Percentiles rank a stretch among this genome's conserved stretches.
These are phyloP conservation scores for Skeletonema grethae DNA, from an alignment of 108 stramenopile species.

Conservation along the genomic window DNA sequence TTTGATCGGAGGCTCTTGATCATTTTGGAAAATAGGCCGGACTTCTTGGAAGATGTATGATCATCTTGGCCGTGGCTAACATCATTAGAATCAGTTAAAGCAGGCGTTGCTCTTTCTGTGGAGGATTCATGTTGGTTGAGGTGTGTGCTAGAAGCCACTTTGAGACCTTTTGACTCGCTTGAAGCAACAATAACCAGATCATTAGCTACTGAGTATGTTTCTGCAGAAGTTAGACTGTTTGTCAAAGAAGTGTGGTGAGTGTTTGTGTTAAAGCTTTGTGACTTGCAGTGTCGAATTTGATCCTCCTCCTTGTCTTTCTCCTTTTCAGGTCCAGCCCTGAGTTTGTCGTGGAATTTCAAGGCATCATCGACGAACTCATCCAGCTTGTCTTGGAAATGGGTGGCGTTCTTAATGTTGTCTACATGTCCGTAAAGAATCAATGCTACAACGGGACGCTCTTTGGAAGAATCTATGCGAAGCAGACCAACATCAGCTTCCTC, in stretches of 20 bases:
- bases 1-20: conserved; percentile 27
- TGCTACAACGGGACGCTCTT: conserved; percentile 26
- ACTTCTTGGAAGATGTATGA: conserved; percentile 13
- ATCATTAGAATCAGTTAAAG: background rate
- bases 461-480: conserved; percentile 38
- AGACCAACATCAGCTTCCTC: conserved; percentile 17
- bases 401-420: conserved; percentile 8
- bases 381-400: conserved; percentile 32
- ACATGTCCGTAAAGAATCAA: conserved; percentile 38
- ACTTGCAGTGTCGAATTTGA: background rate
- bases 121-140: background rate
- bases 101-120: conserved; percentile 3
- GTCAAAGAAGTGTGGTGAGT: background rate
- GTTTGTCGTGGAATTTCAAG: conserved; percentile 23
- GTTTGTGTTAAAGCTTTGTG: background rate
- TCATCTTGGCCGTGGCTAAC: background rate
- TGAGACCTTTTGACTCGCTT: background rate
- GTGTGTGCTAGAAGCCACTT: background rate
- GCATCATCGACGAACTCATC: conserved; percentile 47
- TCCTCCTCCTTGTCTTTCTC: background rate
- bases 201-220: too few relatives aligned
- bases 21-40: conserved; percentile 32
- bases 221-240: background rate
- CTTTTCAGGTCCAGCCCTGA: conserved; percentile 12
- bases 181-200: background rate